phyloP scores from a whole-genome alignment of 768 basidiomycete species.

The Mycena venus region DNA sequence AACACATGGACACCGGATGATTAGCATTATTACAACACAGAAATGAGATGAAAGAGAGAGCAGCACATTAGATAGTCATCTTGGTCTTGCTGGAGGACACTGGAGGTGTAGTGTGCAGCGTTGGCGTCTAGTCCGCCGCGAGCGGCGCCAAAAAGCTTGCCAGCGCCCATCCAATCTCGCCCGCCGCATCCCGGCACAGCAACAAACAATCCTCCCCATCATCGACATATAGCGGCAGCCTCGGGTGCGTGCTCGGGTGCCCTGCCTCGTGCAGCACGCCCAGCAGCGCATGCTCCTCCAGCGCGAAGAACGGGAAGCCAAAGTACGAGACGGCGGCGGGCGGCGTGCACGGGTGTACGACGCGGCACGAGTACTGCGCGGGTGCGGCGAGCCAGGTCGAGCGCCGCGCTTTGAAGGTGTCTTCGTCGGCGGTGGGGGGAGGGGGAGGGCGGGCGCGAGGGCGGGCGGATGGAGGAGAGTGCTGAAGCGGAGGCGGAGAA shows the following conservation, averaged over 20 bases:
- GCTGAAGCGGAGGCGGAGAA: not conserved
- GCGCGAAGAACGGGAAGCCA: constrained; percentile 81
- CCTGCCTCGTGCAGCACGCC: constrained; percentile 83
- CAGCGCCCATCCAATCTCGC: constrained; percentile 82
- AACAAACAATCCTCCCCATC: constrained; percentile 84
- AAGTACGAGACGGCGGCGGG: constrained; percentile 76
- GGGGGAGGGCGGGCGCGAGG: not conserved
- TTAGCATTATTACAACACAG: not conserved
- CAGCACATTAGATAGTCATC: not conserved
- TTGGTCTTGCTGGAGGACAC: too few species aligned
- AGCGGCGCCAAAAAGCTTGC: constrained; percentile 83
- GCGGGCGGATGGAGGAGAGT: not conserved
- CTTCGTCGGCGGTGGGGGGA: not conserved
- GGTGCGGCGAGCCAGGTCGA: constrained; percentile 62
- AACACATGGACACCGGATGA: not conserved
- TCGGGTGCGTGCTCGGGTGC: constrained; percentile 80
- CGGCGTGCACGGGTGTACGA: constrained; percentile 77
- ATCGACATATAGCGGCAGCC: constrained; percentile 84
- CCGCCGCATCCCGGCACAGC: constrained; percentile 69
- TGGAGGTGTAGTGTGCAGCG: too few species aligned
- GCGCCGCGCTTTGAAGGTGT: constrained; percentile 43
- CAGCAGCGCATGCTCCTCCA: constrained; percentile 72
- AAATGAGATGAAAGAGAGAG: not conserved
- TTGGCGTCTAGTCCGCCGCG: not conserved
- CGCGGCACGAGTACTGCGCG: constrained; percentile 75